These are phyloP conservation scores for Fusarium sp. DNA, from an alignment of 2,329 filamentous ascomycete species.

Conservation along the genomic window DNA sequence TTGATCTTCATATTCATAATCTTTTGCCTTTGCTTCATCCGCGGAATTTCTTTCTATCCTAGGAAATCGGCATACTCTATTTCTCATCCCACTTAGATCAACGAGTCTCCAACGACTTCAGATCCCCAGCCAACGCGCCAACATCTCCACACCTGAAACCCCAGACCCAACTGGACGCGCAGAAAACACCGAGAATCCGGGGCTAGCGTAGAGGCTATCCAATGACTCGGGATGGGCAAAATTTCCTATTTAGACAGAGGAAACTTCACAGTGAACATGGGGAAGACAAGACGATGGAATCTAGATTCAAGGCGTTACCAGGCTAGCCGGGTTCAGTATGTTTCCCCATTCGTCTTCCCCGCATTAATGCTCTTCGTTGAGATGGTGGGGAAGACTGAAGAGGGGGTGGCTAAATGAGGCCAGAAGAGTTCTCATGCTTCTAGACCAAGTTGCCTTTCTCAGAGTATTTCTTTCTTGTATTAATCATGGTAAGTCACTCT, in stretches of 20 bases:
- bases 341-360: neutral
- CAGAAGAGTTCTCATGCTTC: neutral
- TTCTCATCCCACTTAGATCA: neutral
- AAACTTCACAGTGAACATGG: neutral
- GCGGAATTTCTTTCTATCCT: neutral
- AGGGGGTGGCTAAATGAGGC: neutral
- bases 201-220: neutral
- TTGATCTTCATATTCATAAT: slow-evolving; percentile 20
- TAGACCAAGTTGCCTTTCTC: slow-evolving; percentile 1
- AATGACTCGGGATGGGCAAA: neutral
- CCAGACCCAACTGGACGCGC: slow-evolving; percentile 5
- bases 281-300: slow-evolving; percentile 4
- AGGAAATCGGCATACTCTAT: neutral
- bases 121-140: slow-evolving; percentile 12
- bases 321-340: neutral
- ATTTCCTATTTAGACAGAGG: slow-evolving; percentile 6
- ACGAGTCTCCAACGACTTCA: neutral
- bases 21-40: neutral
- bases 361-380: neutral
- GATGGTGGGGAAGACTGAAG: neutral
- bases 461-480: neutral
- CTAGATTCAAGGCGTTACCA: neutral
- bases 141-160: slow-evolving; percentile 21
- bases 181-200: too few relatives aligned
- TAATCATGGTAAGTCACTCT: slow-evolving; percentile 4